Base-by-base conservation (phyloP, 768 basidiomycete genomes). In the Harrya chromipes region DNA sequence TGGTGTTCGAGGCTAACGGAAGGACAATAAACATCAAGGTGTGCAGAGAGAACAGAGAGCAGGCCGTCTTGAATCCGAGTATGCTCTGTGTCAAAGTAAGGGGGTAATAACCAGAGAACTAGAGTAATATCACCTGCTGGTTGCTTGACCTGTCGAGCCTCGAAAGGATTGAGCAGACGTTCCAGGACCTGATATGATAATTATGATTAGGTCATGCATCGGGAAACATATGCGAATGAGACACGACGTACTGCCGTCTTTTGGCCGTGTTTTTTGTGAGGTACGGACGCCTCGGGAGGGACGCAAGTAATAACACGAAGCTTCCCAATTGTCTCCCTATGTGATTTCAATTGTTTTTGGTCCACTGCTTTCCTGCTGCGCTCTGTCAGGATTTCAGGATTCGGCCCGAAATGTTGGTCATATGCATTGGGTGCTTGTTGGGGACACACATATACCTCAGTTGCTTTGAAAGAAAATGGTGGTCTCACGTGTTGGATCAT, bases 11-110 rank as follows among this genome's bases (percentile, higher is more conserved):
- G 71, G n/a, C 80, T 70, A 31, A 83, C 73, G 7, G 81, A 79
- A 19, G 92, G 76, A 24, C 89, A 61, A 61, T 88, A 90, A 17
- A 97, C 59, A 62, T 99, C 95, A 54, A 82, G 75, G 50, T 92
- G 77, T 1, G 83, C 77, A 29, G 78, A 82, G 24, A 89, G 70
- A 4, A 75, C 66, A 6, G 83, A 82, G n/a, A 90, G 70, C 2
- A 90, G 60, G 53, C 86, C 82, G 42, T 83, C 79, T 65, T 89
- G 87, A 7, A 87, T 59, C 47, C 77, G 74, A 17, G 58, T 70
- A 43, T 77, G 68, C 45, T 78, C 83, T 84, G 40, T 21, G 38
- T 40, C 26, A 45, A 45, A 41, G 17, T 53, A 43, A 53, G 48
- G 36, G 29, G 49, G 38, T 24, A 44, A 37, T 39, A 35, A 38